A percentile compares a stretch with the other conserved stretches of the same genome.
These are phyloP conservation scores for Annulohypoxylon stygium DNA, from an alignment of 495 filamentous ascomycete species.

Conservation along the genomic window DNA sequence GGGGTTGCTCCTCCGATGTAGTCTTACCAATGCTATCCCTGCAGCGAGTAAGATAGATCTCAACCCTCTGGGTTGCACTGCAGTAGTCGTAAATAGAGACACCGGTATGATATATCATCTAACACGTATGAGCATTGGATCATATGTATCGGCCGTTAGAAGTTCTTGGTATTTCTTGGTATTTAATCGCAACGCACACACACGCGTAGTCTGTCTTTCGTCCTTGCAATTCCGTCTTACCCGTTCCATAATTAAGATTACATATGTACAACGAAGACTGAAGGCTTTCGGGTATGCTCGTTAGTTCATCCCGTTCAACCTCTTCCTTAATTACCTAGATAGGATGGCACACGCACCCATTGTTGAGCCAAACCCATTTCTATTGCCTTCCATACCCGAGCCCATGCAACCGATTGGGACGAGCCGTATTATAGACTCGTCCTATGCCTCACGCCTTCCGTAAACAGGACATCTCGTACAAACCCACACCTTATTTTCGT, in stretches of 20 bases:
- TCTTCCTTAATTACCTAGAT: conserved; percentile 12
- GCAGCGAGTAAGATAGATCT: neutral
- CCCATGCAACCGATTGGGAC: conserved; percentile 42
- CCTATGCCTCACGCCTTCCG: conserved; percentile 27
- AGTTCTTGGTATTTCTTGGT: neutral
- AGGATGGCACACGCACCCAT: conserved; percentile 11
- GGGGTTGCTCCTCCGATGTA: neutral
- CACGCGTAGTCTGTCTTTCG: neutral
- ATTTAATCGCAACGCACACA: neutral
- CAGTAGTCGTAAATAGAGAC: neutral
- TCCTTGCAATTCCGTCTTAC: neutral
- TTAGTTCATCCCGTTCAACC: conserved; percentile 25
- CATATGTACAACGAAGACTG: conserved; percentile 39
- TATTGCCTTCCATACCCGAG: conserved; percentile 42
- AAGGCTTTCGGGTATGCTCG: conserved; percentile 20
- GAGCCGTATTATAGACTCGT: conserved; percentile 13
- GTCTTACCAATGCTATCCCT: conserved; percentile 2
- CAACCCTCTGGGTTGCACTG: conserved; percentile 1
- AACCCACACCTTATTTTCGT: conserved; percentile 22
- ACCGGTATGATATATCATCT: neutral
- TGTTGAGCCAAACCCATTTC: conserved; percentile 33
- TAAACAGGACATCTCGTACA: conserved; percentile 41
- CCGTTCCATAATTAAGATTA: conserved; percentile 39
- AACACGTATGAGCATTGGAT: neutral
- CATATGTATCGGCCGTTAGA: neutral